These are phyloP conservation scores for Alternaria hordeiaustralica DNA, from an alignment of 2,329 filamentous ascomycete genomes.

Conservation along the genomic window DNA sequence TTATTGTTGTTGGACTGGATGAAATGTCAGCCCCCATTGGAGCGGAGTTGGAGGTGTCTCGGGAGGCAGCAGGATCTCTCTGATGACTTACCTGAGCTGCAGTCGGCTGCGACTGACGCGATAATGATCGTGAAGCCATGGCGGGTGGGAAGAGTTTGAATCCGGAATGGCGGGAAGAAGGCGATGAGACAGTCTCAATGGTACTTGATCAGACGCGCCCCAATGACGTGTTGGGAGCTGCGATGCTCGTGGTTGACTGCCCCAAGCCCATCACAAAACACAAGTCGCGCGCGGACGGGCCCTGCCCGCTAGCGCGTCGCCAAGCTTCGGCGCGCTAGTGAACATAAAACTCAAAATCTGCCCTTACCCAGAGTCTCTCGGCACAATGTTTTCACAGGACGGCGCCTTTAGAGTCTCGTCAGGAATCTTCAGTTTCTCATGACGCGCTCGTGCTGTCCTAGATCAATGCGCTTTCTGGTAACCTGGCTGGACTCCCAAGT, in stretches of 20 bases:
- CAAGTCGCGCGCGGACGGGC: conserved; percentile 19
- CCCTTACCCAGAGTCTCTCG: not conserved
- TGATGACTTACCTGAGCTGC: conserved; percentile 31
- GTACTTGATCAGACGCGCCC: not conserved
- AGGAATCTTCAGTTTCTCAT: conserved; percentile 90
- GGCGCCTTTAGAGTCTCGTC: conserved; percentile 99
- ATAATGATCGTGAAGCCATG: conserved; percentile 38
- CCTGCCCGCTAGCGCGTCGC: conserved; percentile 17
- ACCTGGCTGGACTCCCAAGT: conserved; percentile 57
- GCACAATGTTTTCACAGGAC: conserved; percentile 69
- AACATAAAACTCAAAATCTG: conserved; percentile 25
- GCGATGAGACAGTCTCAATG: not conserved
- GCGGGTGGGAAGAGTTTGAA: not conserved
- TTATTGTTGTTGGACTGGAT: conserved; percentile 18
- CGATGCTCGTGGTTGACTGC: conserved; percentile 10
- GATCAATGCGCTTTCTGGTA: conserved; percentile 69
- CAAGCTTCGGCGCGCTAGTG: conserved; percentile 23
- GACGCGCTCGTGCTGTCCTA: conserved; percentile 99
- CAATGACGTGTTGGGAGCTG: conserved; percentile 1
- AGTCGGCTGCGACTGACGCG: conserved; percentile 34
- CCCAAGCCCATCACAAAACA: conserved; percentile 35
- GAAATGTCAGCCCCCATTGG: not conserved
- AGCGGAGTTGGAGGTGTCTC: not conserved
- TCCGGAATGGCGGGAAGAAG: not conserved
- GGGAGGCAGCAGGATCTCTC: conserved; percentile 1